Evolutionary conservation across 140 eudicot genomes (phyloP).

Genomic region (Ambrosia hybrid): DNA sequence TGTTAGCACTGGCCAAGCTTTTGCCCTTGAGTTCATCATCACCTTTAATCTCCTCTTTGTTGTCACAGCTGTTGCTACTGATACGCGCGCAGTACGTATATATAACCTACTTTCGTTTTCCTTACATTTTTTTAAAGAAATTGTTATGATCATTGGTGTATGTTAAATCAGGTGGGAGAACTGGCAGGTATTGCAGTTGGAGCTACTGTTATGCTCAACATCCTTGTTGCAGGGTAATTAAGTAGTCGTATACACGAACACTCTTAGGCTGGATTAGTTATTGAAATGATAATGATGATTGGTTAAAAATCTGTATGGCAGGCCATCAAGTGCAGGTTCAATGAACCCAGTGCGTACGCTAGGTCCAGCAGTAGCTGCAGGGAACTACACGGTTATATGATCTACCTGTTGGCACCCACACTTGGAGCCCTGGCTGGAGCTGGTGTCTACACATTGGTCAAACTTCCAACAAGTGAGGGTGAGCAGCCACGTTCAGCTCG

Average conservation of each 20-base stretch:
- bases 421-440: slow-evolving; percentile 91
- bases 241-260: slow-evolving; percentile 18
- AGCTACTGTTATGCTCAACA: slow-evolving; percentile 89
- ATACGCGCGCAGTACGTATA: slow-evolving; percentile 63
- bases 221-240: slow-evolving; percentile 86
- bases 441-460: slow-evolving; percentile 64
- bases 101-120: not conserved
- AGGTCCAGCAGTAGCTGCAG: slow-evolving; percentile 93
- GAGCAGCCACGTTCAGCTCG: slow-evolving; percentile 39
- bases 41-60: slow-evolving; percentile 84
- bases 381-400: slow-evolving; percentile 69
- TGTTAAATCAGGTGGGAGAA: slow-evolving; percentile 62
- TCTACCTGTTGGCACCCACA: slow-evolving; percentile 81
- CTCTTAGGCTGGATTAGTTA: not conserved
- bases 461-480: slow-evolving; percentile 51
- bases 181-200: slow-evolving; percentile 96
- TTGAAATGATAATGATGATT: not conserved
- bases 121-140: not conserved
- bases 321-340: slow-evolving; percentile 75
- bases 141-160: not conserved
- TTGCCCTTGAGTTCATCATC: slow-evolving; percentile 76
- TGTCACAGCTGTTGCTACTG: slow-evolving; percentile 88
- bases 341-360: slow-evolving; percentile 91
- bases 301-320: slow-evolving; percentile 16
- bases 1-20: slow-evolving; percentile 70